Evolutionary conservation across 495 filamentous ascomycete genomes (phyloP).

Genomic region (Neurospora africana): DNA sequence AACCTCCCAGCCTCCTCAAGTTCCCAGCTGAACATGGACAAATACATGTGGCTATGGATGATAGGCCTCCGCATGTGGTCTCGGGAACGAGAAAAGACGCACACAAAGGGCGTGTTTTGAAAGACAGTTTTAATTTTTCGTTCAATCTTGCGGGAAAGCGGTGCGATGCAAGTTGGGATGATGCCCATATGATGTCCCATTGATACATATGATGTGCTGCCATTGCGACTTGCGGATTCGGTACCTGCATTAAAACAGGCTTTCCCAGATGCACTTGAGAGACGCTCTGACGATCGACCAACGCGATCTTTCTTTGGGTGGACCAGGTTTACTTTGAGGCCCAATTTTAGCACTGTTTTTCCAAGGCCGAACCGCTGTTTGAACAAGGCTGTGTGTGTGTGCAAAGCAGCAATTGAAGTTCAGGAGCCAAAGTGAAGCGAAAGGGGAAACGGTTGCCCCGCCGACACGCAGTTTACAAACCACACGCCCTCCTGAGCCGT

Average conservation of each 20-base stretch:
- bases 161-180: background rate
- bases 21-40: background rate
- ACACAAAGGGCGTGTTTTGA: background rate
- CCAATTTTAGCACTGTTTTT: background rate
- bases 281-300: background rate
- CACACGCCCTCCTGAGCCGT: background rate
- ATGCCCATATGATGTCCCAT: background rate
- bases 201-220: background rate
- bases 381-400: constrained; percentile 1
- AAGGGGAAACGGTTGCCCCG: constrained; percentile 22
- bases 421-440: constrained; percentile 1
- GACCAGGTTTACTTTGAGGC: background rate
- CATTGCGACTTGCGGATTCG: background rate
- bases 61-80: background rate
- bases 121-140: background rate
- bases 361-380: background rate
- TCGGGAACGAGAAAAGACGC: background rate
- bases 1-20: background rate
- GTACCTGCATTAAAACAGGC: background rate
- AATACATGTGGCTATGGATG: background rate
- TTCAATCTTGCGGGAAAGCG: background rate
- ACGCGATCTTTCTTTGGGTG: background rate
- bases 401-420: background rate
- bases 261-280: background rate
- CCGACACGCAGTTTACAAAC: constrained; percentile 27